Percentiles rank a stretch among this genome's conserved stretches.
Evolutionary conservation across 192 early-diverging fungal species (phyloP).

Genomic region (Coemansia sp.): DNA sequence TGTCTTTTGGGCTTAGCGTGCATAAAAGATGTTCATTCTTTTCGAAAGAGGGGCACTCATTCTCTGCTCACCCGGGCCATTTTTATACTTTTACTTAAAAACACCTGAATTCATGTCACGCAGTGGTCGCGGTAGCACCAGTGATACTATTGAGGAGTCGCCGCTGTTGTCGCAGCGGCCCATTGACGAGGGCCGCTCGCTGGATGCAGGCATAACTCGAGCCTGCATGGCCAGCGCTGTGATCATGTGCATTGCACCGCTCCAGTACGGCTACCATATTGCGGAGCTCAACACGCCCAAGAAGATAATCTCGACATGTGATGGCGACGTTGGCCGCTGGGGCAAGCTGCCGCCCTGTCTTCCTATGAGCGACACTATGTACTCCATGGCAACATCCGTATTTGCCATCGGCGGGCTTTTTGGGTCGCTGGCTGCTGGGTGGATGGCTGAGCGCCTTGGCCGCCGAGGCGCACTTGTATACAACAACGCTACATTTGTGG

Average conservation of each 20-base stretch:
- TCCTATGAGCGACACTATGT: constrained; percentile 65
- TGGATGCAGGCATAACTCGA: constrained; percentile 37
- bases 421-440: constrained; percentile 70
- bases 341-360: constrained; percentile 60
- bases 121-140: neutral
- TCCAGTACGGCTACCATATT: constrained; percentile 54
- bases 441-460: constrained; percentile 68
- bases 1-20: too few species aligned
- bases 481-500: constrained; percentile 60
- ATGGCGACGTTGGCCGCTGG: constrained; percentile 17
- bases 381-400: constrained; percentile 46
- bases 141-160: constrained; percentile 32
- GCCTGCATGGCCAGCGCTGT: constrained; percentile 34
- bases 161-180: constrained; percentile 23
- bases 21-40: too few species aligned
- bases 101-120: neutral
- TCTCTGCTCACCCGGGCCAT: constrained; percentile 1
- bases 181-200: constrained; percentile 12
- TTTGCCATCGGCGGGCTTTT: constrained; percentile 52
- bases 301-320: constrained; percentile 39
- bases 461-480: constrained; percentile 62
- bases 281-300: constrained; percentile 55
- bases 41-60: too few species aligned
- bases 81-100: neutral
- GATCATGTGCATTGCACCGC: constrained; percentile 38